Base-by-base conservation (phyloP, 2,329 filamentous ascomycete genomes). In the Cladophialophora chaetospira region DNA sequence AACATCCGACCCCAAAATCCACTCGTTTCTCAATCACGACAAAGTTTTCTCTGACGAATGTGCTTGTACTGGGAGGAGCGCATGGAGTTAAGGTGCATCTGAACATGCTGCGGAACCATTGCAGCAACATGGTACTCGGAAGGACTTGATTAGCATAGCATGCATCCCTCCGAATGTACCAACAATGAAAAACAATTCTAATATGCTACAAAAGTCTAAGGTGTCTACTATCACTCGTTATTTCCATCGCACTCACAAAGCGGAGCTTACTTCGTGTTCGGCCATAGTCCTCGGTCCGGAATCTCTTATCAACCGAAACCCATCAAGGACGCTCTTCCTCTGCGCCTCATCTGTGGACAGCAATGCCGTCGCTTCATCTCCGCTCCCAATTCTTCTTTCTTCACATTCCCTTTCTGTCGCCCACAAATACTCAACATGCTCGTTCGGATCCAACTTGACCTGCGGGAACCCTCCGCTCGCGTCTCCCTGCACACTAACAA, bases 391-490 rank as follows among this genome's bases (percentile, higher is more conserved):
- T 38, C 48, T 33, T 1, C 64, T 61, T 21, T 52, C 49, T 19
- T 52, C 52, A 3, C 73, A 62, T 11, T 75, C 70, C n/a, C 68
- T 69, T 57, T 74, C 71, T 1, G 61, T 66, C 23, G 68, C 74
- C 74, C 74, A 76, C 10, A 66, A 58, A 57, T 66, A 75, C 0
- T 57, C 63, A 46, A 68, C 65, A 64, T 76, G 73, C 61, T 75
- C 74, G 2, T 59, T 60, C 8, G 65, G 65, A 36, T 70, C 70
- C 17, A 75, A 45, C 25, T 47, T 63, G 3, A 75, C 68, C 6
- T 0, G 5, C 8, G 36, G 36, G 15, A 9, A 17, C 13, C 8
- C 8, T 5, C 9, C 38, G 13, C 5, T 2, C 2, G 9, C 36
- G 19, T n/a, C 28, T 15, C 19, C 21, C 25, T 70, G 51, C 11